Percentiles rank a stretch among this genome's conserved stretches.
phyloP scores from a whole-genome alignment of 441 rosid genomes.

The Daphne laureola region DNA sequence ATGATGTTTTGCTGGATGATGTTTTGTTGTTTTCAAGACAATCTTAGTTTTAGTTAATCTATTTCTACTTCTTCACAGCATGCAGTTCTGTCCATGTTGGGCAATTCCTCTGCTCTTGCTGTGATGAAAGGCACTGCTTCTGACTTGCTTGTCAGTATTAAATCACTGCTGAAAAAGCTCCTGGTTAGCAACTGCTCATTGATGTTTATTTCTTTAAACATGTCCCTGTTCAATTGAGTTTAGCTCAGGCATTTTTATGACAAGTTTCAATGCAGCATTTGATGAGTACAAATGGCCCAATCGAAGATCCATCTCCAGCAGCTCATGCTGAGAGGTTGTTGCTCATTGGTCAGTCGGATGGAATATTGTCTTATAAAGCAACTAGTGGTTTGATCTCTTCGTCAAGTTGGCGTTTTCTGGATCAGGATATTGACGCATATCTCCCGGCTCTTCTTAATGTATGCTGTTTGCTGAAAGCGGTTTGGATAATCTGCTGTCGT shows the following conservation, averaged over 20 bases:
- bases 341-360: slow-evolving; percentile 66
- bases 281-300: slow-evolving; percentile 59
- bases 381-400: slow-evolving; percentile 69
- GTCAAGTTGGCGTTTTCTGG: slow-evolving; percentile 60
- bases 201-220: slow-evolving; percentile 15
- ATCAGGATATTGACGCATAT: slow-evolving; percentile 65
- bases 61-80: slow-evolving; percentile 41
- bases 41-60: slow-evolving; percentile 7
- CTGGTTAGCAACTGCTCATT: slow-evolving; percentile 46
- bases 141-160: slow-evolving; percentile 46
- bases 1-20: not conserved
- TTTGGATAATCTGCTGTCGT: not conserved
- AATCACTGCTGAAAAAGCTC: slow-evolving; percentile 73
- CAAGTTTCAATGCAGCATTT: slow-evolving; percentile 64
- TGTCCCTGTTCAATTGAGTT: slow-evolving; percentile 9
- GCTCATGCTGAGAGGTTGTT: slow-evolving; percentile 60
- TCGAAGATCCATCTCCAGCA: slow-evolving; percentile 89
- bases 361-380: slow-evolving; percentile 69
- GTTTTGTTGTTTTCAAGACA: slow-evolving; percentile 7
- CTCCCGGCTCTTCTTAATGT: slow-evolving; percentile 80
- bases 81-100: slow-evolving; percentile 63
- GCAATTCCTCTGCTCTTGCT: slow-evolving; percentile 41
- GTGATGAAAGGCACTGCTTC: slow-evolving; percentile 28
- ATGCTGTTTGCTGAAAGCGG: slow-evolving; percentile 10
- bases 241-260: slow-evolving; percentile 17